Evolutionary conservation across 2,329 filamentous ascomycete species (phyloP).

Genomic region (Neurospora sp.): DNA sequence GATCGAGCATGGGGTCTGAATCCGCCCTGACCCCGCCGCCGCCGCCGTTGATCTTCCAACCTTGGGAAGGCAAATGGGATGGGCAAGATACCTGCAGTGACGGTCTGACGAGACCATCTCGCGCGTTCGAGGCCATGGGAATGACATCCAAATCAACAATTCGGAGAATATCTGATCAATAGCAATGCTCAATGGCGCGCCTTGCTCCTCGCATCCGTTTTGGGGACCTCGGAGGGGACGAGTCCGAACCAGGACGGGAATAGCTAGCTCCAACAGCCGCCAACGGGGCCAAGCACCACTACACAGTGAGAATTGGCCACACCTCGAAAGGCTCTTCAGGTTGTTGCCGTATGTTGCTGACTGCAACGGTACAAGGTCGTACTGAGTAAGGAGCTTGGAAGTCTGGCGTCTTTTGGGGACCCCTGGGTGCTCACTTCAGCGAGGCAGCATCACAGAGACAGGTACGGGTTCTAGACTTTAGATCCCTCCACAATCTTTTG

Average conservation of each 20-base stretch:
- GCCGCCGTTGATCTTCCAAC: too few species aligned
- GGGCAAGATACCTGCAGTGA: neutral
- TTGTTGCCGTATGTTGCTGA: neutral
- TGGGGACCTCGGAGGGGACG: conserved; percentile 9
- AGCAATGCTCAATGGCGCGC: conserved; percentile 5
- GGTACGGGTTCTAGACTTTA: neutral
- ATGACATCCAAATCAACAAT: conserved; percentile 4
- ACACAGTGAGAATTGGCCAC: neutral
- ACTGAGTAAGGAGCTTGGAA: neutral
- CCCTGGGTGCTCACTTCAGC: neutral
- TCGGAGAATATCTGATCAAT: conserved; percentile 16
- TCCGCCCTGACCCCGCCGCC: neutral
- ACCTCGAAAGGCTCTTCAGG: neutral
- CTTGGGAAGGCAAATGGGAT: too few species aligned
- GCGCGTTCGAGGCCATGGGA: neutral
- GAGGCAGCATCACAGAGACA: neutral
- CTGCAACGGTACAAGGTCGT: neutral
- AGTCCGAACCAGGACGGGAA: neutral
- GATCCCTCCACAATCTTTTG: neutral
- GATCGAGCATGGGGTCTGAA: neutral
- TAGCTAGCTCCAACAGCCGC: neutral
- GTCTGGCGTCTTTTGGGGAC: neutral
- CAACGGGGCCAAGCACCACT: neutral
- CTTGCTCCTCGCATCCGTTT: conserved; percentile 13
- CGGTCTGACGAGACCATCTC: neutral